Evolutionary conservation across 495 filamentous ascomycete species (phyloP), one percentile per base, ranked within the genome.

Genomic region (Podospora anserina): DNA sequence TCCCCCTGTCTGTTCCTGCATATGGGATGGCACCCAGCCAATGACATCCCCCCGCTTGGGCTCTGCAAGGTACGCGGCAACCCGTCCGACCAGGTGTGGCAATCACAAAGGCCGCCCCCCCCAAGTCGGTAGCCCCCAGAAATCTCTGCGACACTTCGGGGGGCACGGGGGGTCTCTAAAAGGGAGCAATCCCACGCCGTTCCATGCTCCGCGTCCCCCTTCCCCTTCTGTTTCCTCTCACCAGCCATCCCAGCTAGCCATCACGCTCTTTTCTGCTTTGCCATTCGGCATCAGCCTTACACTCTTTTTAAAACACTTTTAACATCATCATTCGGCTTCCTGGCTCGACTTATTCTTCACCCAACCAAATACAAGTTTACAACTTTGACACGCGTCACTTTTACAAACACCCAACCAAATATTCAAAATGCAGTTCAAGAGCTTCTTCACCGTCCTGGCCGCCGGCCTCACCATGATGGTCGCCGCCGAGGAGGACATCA

Each of bases 401-500:
- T 49, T 16, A 49, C 55, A 9, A 18, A 32, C 34, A 67, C 34
- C 20, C 59, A 15, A 64, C 65, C 34, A 67, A 61, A 62, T 63
- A 32, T 55, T 71, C 78, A 78, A 69, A 67, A 81, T 81, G 79
- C 78, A 77, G 68, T 76, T 76, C 68, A 76, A 78, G 72, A 76
- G 72, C 72, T 67, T 79, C 72, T 49, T 77, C 73, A 61, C 71
- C 67, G 63, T 75, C 68, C 55, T 75, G 72, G 79, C 78, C 64
- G 69, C 73, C 34, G 71, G 72, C 71, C 68, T 73, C 59, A 68
- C 76, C 32, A 39, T 78, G 34, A 39, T 78, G 66, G 75, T 70
- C 32, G 62, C 69, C 66, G 75, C 74, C 39, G 32, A 76, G 57
- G 72, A 74, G 56, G 65, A 53, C 59, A 67, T 73, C 61, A 74